Base-by-base conservation (phyloP, 352 stramenopile genomes). In the Globisporangium cystogenes region DNA sequence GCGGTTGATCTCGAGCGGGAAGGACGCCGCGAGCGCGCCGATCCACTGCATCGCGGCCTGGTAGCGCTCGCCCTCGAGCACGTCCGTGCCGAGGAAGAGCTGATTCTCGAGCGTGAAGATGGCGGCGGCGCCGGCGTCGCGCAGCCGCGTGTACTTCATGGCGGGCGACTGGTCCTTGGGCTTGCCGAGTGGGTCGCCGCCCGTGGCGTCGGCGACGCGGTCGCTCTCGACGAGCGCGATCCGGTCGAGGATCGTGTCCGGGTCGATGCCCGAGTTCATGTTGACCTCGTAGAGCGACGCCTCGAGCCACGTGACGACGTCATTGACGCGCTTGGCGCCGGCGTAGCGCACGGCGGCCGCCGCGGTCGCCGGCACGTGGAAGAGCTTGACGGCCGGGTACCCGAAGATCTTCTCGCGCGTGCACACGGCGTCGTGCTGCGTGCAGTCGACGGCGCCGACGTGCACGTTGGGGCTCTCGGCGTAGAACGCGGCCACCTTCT, bases 401-500 rank as follows among this genome's bases (percentile, higher is more conserved):
- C 53, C 76, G 37, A 63, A 55, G 43, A 94, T 72, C 23, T 75
- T 66, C 56, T 94, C 82, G 16, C 58, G 51, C 55, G 72, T 76
- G 61, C 82, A 93, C 21, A 86, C 65, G 14, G 66, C 64, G 31
- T 62, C 66, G 46, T 86, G 54, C 36, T 76, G 64, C 41, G 72
- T 88, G 65, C 82, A 94, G 59, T 94, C 83, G 36, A 94, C 75
- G 26, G 81, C 83, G 29, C 83, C 83, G 36, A 90, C 68, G 53
- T 81, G 68, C 18, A 94, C 69, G 41, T 55, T 64, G 27, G 71
- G 59, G 16, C 67, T 75, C 16, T 72, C 67, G 18, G 66, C 70
- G 50, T 93, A 91, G 37, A 91, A 86, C 8, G 65, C 70, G 21
- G 76, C 78, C 23, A 93, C 63, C 47, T 75, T 79, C 42, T 93